These are phyloP conservation scores for Trichoderma reesei DNA, from an alignment of 495 filamentous ascomycete genomes.

Conservation along the genomic window DNA sequence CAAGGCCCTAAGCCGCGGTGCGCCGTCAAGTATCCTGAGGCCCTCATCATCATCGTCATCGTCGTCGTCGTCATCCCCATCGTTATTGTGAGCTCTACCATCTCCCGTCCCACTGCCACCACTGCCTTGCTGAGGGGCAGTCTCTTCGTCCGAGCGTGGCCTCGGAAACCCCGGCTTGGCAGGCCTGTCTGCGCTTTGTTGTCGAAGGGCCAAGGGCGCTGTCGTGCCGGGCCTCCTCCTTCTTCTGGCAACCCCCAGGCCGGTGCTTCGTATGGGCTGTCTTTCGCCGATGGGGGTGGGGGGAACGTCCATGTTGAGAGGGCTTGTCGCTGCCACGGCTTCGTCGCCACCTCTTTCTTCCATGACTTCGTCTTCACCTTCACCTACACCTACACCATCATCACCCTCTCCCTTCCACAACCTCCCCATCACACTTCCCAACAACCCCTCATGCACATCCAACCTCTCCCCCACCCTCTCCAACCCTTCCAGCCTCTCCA, in stretches of 20 bases:
- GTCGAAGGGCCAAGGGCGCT: too few species aligned
- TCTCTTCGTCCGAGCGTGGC: too few species aligned
- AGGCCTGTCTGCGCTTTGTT: too few species aligned
- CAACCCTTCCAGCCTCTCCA: neutral
- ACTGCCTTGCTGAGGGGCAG: neutral
- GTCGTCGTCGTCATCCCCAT: neutral
- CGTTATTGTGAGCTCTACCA: neutral
- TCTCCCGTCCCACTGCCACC: neutral
- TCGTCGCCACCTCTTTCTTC: too few species aligned
- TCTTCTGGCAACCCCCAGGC: too few species aligned
- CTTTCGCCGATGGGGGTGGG: too few species aligned
- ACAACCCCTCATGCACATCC: neutral
- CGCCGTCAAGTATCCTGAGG: neutral
- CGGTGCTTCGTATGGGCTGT: too few species aligned
- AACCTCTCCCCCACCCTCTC: neutral
- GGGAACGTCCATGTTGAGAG: too few species aligned
- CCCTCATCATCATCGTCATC: neutral
- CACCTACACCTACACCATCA: neutral
- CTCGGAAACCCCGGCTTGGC: too few species aligned
- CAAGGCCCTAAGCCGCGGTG: neutral
- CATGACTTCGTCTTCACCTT: too few species aligned
- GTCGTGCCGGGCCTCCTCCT: too few species aligned
- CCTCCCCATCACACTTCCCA: neutral
- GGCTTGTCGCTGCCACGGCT: too few species aligned
- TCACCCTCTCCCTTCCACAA: neutral